Evolutionary conservation across 768 basidiomycete species (phyloP).

Genomic region (Amanita brunnescens): DNA sequence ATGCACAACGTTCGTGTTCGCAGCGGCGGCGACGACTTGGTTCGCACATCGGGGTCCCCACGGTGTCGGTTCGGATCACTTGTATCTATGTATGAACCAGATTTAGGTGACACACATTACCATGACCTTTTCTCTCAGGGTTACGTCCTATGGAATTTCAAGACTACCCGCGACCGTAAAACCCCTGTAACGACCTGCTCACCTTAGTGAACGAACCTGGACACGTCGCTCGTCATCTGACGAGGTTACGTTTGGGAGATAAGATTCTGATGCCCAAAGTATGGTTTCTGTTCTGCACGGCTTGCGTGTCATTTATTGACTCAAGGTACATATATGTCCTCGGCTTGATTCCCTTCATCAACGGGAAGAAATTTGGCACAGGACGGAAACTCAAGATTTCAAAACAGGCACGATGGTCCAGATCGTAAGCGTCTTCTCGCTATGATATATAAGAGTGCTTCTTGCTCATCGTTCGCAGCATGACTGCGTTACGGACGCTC

Average conservation of each 20-base stretch:
- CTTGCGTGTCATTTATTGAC: background rate
- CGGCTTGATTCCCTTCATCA: conserved; percentile 4
- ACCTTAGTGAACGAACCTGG: too few species aligned
- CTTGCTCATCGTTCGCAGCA: conserved; percentile 14
- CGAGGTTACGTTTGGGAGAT: too few species aligned
- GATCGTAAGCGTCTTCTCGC: conserved; percentile 11
- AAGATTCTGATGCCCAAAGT: too few species aligned
- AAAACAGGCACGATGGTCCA: conserved; percentile 13
- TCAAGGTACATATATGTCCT: conserved; percentile 7
- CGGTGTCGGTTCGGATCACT: background rate
- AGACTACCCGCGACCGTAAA: too few species aligned
- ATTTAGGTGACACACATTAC: too few species aligned
- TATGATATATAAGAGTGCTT: conserved; percentile 22
- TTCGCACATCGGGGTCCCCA: background rate
- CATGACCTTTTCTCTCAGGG: background rate
- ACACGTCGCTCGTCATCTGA: too few species aligned
- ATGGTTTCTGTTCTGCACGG: background rate
- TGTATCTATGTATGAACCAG: too few species aligned
- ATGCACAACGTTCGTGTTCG: too few species aligned
- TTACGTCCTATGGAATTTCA: too few species aligned
- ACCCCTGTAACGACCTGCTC: too few species aligned
- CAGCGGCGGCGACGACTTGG: too few species aligned
- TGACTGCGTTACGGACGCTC: conserved; percentile 24
- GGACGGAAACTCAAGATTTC: background rate
- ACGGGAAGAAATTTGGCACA: background rate